A percentile compares a stretch with the other conserved stretches of the same genome.
Evolutionary conservation across 1,139 yeast genomes (phyloP).

Genomic region (Tardiomyces blankii): DNA sequence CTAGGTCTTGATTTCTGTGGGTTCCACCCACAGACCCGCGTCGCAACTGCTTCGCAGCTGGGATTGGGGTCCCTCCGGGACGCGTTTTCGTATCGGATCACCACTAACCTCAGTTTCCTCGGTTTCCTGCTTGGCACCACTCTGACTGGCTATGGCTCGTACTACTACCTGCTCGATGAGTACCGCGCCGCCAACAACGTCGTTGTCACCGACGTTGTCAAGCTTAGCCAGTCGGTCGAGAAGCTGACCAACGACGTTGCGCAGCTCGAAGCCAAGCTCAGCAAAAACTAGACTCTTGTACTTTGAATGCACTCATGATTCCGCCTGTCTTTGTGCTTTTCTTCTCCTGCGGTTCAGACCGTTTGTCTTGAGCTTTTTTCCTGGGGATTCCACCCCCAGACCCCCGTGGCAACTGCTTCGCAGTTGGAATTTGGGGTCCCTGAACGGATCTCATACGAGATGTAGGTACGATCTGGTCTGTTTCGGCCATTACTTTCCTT

Average conservation of each 20-base stretch:
- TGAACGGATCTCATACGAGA: neutral
- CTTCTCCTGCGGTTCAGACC: neutral
- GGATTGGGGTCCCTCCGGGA: too few relatives aligned
- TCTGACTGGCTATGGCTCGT: conserved; percentile 62
- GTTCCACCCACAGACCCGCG: too few relatives aligned
- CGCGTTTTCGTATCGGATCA: neutral
- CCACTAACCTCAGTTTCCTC: conserved; percentile 32
- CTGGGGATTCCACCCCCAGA: too few relatives aligned
- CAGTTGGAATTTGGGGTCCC: too few relatives aligned
- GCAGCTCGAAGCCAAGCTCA: conserved; percentile 19
- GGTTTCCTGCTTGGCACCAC: conserved; percentile 76
- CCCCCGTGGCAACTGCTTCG: too few relatives aligned
- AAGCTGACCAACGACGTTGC: conserved; percentile 44
- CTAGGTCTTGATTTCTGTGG: too few relatives aligned
- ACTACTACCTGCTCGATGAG: conserved; percentile 68
- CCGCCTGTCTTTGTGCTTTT: neutral
- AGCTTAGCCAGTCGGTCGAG: conserved; percentile 56
- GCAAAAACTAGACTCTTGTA: conserved; percentile 2
- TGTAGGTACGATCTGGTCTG: too few relatives aligned
- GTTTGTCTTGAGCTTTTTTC: neutral
- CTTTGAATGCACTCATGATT: neutral
- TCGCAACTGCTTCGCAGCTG: too few relatives aligned
- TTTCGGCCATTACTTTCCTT: too few relatives aligned
- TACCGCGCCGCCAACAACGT: conserved; percentile 64
- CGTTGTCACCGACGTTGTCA: conserved; percentile 61